Evolutionary conservation across 345 rosid species (phyloP), one percentile per base, ranked within the genome.

Genomic region (Balakata baccata): DNA sequence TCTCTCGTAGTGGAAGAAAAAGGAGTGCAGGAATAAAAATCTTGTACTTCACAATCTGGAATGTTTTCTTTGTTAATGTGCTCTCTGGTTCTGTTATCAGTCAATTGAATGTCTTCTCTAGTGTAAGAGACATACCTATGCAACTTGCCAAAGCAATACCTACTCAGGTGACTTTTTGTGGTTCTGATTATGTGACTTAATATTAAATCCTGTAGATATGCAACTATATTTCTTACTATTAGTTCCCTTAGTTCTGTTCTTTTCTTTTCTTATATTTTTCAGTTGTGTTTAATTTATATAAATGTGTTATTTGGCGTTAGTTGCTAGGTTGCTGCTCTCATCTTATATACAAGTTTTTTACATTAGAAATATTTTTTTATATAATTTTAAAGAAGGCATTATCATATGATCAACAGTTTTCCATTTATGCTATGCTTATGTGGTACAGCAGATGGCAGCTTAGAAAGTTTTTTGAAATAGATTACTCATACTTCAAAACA

Each of bases 21-120:
- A 87, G 47, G 79, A 92, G 97, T 75, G 94, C 98, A 70, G 86
- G 94, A 79, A 74, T 84, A 78, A 95, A 92, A 82, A 82, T 92
- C 50, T 75, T 89, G 75, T 85, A 84, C 86, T 95, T 95, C 89
- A 91, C 87, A 47, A 92, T 95, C 76, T 95, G 92, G 99, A 95
- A 95, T 70, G 94, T 95, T 68, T 95, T 92, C 88, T 92, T 95
- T 39, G 82, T 89, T 72, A 95, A 92, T 73, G 86, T 91, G 68
- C 79, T 95, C 53, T 87, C 99, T 5, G 98, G 98, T 22, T 87
- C 97, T 29, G 75, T 92, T 67, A 89, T 95, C 49, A 77, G 74
- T 60, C 87, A 81, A 67, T 39, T 89, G 62, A 81, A 49, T 78
- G 80, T 84, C 76, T 80, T 92, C 75, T 69, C 89, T 69, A 88